phyloP scores from a whole-genome alignment of 1,284 basidiomycete genomes.

The Caloboletus firmus region DNA sequence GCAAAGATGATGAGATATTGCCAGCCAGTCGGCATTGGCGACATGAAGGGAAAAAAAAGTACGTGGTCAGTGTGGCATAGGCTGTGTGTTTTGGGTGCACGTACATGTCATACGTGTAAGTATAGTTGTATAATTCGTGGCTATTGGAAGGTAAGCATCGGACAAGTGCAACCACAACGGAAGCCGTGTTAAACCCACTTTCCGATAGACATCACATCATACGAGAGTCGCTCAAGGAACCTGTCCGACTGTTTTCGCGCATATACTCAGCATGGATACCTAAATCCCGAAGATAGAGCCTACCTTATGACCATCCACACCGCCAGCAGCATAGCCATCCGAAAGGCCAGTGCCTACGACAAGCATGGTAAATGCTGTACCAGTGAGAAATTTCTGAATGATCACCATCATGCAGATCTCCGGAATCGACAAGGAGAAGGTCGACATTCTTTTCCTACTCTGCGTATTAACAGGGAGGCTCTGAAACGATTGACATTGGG shows the following conservation, averaged over 20 bases:
- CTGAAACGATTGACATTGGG: not conserved
- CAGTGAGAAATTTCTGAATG: not conserved
- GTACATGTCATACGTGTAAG: constrained; percentile 73
- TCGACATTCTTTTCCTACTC: constrained; percentile 64
- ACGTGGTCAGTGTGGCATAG: constrained; percentile 12
- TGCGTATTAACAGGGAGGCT: not conserved
- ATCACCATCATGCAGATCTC: constrained; percentile 78
- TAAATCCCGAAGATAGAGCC: not conserved
- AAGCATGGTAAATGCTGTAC: not conserved
- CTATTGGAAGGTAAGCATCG: constrained; percentile 36
- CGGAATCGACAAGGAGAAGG: constrained; percentile 69
- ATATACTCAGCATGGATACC: not conserved
- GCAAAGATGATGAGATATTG: not conserved
- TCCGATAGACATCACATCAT: constrained; percentile 84
- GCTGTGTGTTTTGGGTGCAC: constrained; percentile 16
- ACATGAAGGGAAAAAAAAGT: not conserved
- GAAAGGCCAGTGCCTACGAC: constrained; percentile 62
- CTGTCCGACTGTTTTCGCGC: constrained; percentile 52
- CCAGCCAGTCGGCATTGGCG: not conserved
- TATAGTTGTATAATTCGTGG: constrained; percentile 85
- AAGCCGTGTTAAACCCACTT: constrained; percentile 47
- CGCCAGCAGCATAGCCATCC: constrained; percentile 71
- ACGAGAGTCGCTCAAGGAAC: constrained; percentile 74
- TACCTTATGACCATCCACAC: constrained; percentile 71
- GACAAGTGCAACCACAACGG: not conserved